phyloP scores from a whole-genome alignment of 352 stramenopile genomes.

The Pythium phragmiticola region DNA sequence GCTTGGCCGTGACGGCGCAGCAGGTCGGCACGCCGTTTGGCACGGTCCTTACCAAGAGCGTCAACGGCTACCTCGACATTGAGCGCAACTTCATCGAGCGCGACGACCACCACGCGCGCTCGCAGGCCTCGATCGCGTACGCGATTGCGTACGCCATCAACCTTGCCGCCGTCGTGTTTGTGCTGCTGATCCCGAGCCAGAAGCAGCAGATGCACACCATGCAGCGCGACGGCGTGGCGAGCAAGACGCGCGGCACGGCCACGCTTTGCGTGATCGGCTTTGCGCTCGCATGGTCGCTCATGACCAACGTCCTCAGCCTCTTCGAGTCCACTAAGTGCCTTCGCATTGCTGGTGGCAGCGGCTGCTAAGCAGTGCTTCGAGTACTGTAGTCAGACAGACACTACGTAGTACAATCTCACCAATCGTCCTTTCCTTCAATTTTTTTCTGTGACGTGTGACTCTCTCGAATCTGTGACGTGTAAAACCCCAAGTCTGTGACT shows the following conservation, averaged over 20 bases:
- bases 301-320: conserved; percentile 59
- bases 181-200: conserved; percentile 47
- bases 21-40: conserved; percentile 48
- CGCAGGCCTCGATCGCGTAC: conserved; percentile 52
- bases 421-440: neutral
- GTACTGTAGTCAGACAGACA: neutral
- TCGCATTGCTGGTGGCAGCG: conserved; percentile 44
- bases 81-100: conserved; percentile 24
- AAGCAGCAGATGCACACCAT: conserved; percentile 49
- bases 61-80: conserved; percentile 59
- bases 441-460: neutral
- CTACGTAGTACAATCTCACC: neutral
- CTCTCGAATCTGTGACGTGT: neutral
- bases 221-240: conserved; percentile 41
- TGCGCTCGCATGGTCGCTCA: conserved; percentile 54
- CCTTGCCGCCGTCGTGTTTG: conserved; percentile 43
- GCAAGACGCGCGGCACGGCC: conserved; percentile 35
- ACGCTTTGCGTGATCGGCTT: conserved; percentile 39
- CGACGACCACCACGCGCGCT: conserved; percentile 35
- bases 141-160: conserved; percentile 60
- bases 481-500: neutral
- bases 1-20: conserved; percentile 43
- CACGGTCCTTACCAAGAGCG: conserved; percentile 53
- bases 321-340: conserved; percentile 53
- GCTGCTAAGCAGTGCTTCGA: conserved; percentile 26